Evolutionary conservation across 2,329 filamentous ascomycete genomes (phyloP), one percentile per base, ranked within the genome.

Genomic region (Boeremia exigua): DNA sequence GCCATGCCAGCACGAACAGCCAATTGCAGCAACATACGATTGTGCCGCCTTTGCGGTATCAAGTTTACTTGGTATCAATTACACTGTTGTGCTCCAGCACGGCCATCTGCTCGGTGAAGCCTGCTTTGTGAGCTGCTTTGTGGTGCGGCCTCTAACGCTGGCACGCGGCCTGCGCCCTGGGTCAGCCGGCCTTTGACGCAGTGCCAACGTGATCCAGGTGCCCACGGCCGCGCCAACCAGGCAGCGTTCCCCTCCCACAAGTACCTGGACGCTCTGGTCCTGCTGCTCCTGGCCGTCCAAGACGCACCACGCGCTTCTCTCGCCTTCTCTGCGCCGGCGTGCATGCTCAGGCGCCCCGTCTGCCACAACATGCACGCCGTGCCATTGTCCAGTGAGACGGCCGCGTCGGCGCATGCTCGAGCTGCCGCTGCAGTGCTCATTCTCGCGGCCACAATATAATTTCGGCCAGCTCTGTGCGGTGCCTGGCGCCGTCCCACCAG

Each of bases 401-500:
- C 53, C 14, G 30, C 39, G n/a, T 47, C 23, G 42, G 36, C 27
- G 47, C 53, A 56, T 56, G 52, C 52, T 50, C 52, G 52, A 55
- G 52, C 52, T 40, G 46, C 51, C 12, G 38, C 32, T 29, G 44
- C 39, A 42, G 14, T 36, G 48, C 48, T 45, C 42, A 45, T 33
- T 54, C 45, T 39, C 11, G 43, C 39, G 29, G 28, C 14, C 23
- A 40, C 9, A 49, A 49, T 15, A 45, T 54, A 14, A 55, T 42
- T 56, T 39, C 62, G 48, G 46, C 34, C 61, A 50, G 33, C 43
- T 63, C 60, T 65, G 56, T 65, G 66, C 56, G 48, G 66, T 66
- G 58, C 66, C 66, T 66, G 66, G 61, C 66, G 56, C 62, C 48
- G 38, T 52, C 47, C 34, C 52, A 58, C 49, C 56, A 47, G 54